Conservation (phyloP, 176 grass and related monocot species). For the Cenchrus fungigraminus region DNA sequence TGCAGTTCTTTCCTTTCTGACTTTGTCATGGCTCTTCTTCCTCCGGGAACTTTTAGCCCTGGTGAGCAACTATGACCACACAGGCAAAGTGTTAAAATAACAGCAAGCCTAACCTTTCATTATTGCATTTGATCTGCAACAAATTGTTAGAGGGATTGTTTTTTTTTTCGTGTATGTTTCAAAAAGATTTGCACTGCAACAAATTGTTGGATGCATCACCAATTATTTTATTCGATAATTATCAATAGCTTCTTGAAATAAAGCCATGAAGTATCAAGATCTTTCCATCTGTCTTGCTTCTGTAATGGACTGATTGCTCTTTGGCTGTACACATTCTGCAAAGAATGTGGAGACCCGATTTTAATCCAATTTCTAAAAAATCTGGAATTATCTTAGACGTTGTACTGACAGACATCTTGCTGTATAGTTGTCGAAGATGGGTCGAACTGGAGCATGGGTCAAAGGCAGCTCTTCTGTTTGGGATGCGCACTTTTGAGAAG, state of each 20-base stretch:
- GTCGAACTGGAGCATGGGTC: too few relatives aligned
- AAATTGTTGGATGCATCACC: neutral
- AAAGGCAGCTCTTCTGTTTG: too few relatives aligned
- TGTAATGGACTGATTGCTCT: too few relatives aligned
- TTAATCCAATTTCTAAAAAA: too few relatives aligned
- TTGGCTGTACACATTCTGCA: too few relatives aligned
- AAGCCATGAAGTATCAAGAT: neutral
- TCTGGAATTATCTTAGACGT: too few relatives aligned
- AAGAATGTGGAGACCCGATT: too few relatives aligned
- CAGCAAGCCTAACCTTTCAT: neutral
- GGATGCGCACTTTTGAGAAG: too few relatives aligned
- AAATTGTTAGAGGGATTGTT: neutral
- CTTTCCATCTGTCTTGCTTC: neutral
- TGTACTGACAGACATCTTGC: too few relatives aligned
- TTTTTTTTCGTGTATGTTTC: neutral
- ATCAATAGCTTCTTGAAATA: constrained; percentile 8
- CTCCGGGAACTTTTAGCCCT: constrained; percentile 77
- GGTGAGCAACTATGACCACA: constrained; percentile 42
- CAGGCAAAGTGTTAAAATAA: too few relatives aligned
- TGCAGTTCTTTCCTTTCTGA: constrained; percentile 75
- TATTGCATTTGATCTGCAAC: constrained; percentile 6
- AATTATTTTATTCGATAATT: neutral
- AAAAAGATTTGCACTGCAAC: neutral
- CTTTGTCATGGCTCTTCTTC: constrained; percentile 80
- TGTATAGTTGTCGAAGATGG: too few relatives aligned